Evolutionary conservation across 331 rosid species (phyloP).

Genomic region (Quercus phellos): DNA sequence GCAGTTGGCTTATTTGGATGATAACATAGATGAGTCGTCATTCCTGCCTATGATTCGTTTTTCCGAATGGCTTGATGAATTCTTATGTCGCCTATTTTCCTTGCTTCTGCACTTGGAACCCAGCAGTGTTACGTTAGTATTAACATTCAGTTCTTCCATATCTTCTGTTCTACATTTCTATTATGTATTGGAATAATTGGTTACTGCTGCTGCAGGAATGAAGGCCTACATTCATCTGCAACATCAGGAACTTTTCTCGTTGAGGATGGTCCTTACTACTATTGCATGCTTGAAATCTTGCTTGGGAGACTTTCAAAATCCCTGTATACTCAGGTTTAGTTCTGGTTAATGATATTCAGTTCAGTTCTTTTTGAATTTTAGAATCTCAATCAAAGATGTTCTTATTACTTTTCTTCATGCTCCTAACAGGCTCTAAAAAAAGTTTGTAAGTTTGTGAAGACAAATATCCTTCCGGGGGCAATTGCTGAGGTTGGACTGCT

Average conservation of each 20-base stretch:
- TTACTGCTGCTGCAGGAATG: slow-evolving; percentile 63
- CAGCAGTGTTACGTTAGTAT: slow-evolving; percentile 81
- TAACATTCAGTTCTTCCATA: slow-evolving; percentile 5
- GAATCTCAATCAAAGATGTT: slow-evolving; percentile 9
- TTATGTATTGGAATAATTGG: slow-evolving; percentile 22
- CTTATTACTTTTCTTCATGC: slow-evolving; percentile 20
- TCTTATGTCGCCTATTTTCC: slow-evolving; percentile 92
- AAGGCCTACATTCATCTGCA: slow-evolving; percentile 83
- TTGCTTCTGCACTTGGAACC: slow-evolving; percentile 92
- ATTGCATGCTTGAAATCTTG: slow-evolving; percentile 88
- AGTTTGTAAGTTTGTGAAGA: slow-evolving; percentile 87
- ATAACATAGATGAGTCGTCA: slow-evolving; percentile 60
- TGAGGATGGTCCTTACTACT: slow-evolving; percentile 94
- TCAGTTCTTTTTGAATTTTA: neutral
- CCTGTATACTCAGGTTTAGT: slow-evolving; percentile 69
- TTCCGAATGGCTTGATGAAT: slow-evolving; percentile 98
- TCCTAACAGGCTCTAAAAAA: slow-evolving; percentile 76
- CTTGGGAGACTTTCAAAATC: slow-evolving; percentile 87
- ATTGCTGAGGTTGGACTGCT: slow-evolving; percentile 97
- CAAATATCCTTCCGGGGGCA: slow-evolving; percentile 99
- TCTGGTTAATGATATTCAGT: slow-evolving; percentile 11
- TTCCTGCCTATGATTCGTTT: slow-evolving; percentile 79
- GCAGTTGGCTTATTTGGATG: slow-evolving; percentile 89
- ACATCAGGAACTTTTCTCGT: slow-evolving; percentile 94
- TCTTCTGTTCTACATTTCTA: slow-evolving; percentile 6